Conservation (phyloP, 2,329 filamentous ascomycete species). For the Teratosphaeria gauchensis region DNA sequence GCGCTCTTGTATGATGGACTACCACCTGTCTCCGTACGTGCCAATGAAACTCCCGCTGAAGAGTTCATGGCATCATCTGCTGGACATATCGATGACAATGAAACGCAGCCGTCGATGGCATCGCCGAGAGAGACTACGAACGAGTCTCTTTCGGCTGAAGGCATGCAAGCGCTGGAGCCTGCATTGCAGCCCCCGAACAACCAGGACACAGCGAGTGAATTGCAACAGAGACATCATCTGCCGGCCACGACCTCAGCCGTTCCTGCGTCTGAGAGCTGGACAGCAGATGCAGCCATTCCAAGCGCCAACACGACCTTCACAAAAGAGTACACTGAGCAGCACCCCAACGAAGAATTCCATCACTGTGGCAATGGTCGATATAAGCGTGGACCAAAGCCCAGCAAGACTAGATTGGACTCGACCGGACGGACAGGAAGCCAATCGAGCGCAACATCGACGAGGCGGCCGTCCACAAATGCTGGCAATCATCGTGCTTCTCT, state of each 20-base stretch:
- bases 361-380: constrained; percentile 22
- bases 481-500: background rate
- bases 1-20: background rate
- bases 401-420: background rate
- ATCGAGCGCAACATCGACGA: background rate
- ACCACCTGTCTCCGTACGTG: background rate
- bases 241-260: background rate
- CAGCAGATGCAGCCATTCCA: background rate
- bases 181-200: too few relatives aligned
- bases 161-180: too few relatives aligned
- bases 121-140: too few relatives aligned
- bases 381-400: constrained; percentile 13
- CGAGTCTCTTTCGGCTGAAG: too few relatives aligned
- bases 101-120: too few relatives aligned
- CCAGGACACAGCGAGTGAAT: too few relatives aligned
- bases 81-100: too few relatives aligned
- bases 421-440: background rate
- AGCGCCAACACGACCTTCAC: constrained; percentile 1
- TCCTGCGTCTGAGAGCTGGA: background rate
- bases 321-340: constrained; percentile 12
- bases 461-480: background rate
- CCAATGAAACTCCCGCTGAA: background rate
- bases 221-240: too few relatives aligned
- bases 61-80: too few relatives aligned
- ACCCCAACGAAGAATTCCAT: constrained; percentile 19